Percentiles rank a stretch among this genome's conserved stretches.
Evolutionary conservation across 805 yeast genomes (phyloP).

Genomic region (Kregervanrija delftensis): DNA sequence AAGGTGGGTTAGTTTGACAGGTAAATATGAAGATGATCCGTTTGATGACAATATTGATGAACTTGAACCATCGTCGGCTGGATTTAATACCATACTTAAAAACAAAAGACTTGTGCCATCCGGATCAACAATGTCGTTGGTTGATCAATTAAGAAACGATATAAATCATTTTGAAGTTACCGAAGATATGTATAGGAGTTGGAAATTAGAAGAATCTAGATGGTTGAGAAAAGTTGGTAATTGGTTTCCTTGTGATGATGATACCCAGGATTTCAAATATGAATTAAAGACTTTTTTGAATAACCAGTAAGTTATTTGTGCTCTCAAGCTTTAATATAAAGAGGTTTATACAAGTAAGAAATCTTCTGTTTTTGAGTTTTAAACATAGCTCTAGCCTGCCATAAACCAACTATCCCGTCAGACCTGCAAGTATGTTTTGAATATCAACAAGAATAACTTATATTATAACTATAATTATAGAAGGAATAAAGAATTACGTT

Average conservation of each 20-base stretch:
- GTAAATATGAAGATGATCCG: conserved; percentile 36
- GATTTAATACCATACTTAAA: neutral
- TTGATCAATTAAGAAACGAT: conserved; percentile 2
- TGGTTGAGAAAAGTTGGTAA: conserved; percentile 30
- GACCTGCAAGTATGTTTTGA: too few species aligned
- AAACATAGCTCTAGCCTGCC: too few species aligned
- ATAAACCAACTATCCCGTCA: too few species aligned
- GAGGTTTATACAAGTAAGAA: too few species aligned
- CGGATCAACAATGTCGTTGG: conserved; percentile 8
- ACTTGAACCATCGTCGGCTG: neutral
- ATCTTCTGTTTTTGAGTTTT: too few species aligned
- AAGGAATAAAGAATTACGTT: too few species aligned
- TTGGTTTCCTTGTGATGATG: conserved; percentile 28
- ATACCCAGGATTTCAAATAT: conserved; percentile 21
- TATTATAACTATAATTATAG: too few species aligned
- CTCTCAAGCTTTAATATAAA: neutral
- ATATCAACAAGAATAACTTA: too few species aligned
- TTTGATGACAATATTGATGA: conserved; percentile 45
- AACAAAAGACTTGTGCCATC: conserved; percentile 8
- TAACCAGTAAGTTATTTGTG: conserved; percentile 13
- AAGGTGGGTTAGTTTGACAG: conserved; percentile 50
- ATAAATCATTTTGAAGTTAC: conserved; percentile 18
- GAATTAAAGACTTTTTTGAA: conserved; percentile 25
- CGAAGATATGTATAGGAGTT: conserved; percentile 20
- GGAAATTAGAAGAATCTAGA: conserved; percentile 27